phyloP scores from a whole-genome alignment of 768 basidiomycete species.

The Termitomyces sp. region DNA sequence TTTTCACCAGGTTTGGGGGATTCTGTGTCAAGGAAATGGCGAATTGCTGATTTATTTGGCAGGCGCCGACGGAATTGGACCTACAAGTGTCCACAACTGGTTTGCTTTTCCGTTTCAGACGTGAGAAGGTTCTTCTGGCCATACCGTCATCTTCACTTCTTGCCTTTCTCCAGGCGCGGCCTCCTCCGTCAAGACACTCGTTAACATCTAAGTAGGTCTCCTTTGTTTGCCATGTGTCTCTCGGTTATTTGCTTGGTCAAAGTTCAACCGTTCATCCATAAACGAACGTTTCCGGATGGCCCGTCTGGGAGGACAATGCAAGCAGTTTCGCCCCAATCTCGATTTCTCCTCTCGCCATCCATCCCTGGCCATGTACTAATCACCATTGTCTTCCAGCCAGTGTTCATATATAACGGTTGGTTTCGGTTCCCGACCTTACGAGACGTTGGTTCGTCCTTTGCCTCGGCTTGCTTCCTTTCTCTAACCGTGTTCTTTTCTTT shows the following conservation, averaged over 20 bases:
- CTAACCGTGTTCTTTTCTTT: slow-evolving; percentile 30
- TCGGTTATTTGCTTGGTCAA: slow-evolving; percentile 6
- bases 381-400: slow-evolving; percentile 31
- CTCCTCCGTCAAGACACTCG: slow-evolving; percentile 67
- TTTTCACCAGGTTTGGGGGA: slow-evolving; percentile 22
- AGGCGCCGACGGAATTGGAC: slow-evolving; percentile 43
- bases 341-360: slow-evolving; percentile 17
- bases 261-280: not conserved
- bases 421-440: slow-evolving; percentile 17
- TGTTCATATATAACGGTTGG: slow-evolving; percentile 29
- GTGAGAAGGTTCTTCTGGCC: slow-evolving; percentile 37
- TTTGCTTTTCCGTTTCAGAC: slow-evolving; percentile 37
- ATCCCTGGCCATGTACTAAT: slow-evolving; percentile 15
- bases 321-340: slow-evolving; percentile 20
- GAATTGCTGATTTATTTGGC: slow-evolving; percentile 29
- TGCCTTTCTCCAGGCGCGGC: slow-evolving; percentile 53
- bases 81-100: slow-evolving; percentile 50
- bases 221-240: slow-evolving; percentile 15
- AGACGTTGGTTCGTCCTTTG: slow-evolving; percentile 28
- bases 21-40: slow-evolving; percentile 10
- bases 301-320: slow-evolving; percentile 24
- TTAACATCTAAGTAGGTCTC: slow-evolving; percentile 49
- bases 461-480: slow-evolving; percentile 14
- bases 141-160: slow-evolving; percentile 14
- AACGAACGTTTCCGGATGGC: slow-evolving; percentile 12